A percentile compares a stretch with the other conserved stretches of the same genome.
phyloP scores from a whole-genome alignment of 75 land plant genomes.

The Sequoiadendron giganteum region DNA sequence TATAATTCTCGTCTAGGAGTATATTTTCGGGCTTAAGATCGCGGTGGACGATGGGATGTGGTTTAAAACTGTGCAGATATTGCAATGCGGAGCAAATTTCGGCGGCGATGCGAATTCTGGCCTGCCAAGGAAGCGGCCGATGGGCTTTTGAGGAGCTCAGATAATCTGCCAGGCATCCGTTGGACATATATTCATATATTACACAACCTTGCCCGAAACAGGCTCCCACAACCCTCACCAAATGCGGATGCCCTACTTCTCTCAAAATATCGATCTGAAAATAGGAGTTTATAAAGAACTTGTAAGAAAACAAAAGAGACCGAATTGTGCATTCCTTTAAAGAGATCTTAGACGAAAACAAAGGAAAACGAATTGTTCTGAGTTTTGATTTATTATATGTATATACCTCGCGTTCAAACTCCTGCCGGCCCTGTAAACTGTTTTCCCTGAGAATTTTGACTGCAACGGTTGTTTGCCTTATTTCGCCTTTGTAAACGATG shows the following conservation, averaged over 20 bases:
- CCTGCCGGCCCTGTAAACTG: conserved; percentile 35
- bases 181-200: conserved; percentile 58
- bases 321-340: too few species aligned
- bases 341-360: too few species aligned
- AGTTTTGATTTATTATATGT: too few species aligned
- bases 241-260: conserved; percentile 58
- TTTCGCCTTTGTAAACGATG: conserved; percentile 68
- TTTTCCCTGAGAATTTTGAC: conserved; percentile 46
- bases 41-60: conserved; percentile 64
- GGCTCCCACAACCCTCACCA: conserved; percentile 62
- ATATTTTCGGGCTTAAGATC: conserved; percentile 77
- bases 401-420: conserved; percentile 58
- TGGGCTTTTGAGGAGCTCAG: conserved; percentile 36
- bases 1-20: conserved; percentile 62
- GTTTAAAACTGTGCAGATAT: conserved; percentile 59
- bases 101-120: conserved; percentile 50
- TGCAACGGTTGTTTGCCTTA: conserved; percentile 53
- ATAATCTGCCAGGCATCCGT: conserved; percentile 68
- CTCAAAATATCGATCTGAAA: conserved; percentile 49
- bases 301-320: too few species aligned
- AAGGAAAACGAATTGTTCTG: too few species aligned
- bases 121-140: conserved; percentile 57
- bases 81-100: conserved; percentile 61
- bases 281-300: too few species aligned
- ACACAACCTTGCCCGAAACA: conserved; percentile 62